A percentile compares a stretch with the other conserved stretches of the same genome.
Evolutionary conservation across 164 flowering plant genomes (phyloP).

Genomic region (Tinospora cordifolia): DNA sequence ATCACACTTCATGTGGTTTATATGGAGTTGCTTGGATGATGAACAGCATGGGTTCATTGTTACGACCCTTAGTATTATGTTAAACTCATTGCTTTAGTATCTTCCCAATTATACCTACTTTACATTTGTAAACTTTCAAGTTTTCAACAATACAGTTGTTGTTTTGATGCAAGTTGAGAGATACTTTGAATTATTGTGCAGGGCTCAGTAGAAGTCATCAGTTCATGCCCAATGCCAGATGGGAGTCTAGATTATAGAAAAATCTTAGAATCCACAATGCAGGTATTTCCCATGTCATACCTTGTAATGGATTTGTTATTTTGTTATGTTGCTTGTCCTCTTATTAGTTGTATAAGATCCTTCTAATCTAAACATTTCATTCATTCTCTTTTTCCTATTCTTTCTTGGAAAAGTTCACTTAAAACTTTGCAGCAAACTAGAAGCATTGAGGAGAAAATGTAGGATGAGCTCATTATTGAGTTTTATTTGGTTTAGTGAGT

Average conservation of each 20-base stretch:
- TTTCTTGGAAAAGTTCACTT: too few relatives aligned
- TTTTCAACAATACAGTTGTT: neutral
- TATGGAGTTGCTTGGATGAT: neutral
- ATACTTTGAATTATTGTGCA: constrained; percentile 24
- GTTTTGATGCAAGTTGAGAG: neutral
- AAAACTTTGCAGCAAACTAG: too few relatives aligned
- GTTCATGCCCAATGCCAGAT: constrained; percentile 55
- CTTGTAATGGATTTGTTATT: neutral
- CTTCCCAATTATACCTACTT: neutral
- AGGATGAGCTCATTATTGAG: neutral
- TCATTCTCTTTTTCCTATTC: neutral
- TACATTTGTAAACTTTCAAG: too few relatives aligned
- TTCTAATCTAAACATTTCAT: neutral
- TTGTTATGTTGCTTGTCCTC: neutral
- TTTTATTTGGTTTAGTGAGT: too few relatives aligned
- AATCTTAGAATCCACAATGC: constrained; percentile 35
- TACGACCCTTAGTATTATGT: neutral
- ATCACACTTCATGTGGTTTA: neutral
- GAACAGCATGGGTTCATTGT: neutral
- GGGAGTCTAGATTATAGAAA: constrained; percentile 49
- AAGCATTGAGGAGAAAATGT: too few relatives aligned
- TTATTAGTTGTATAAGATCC: neutral
- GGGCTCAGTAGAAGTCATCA: constrained; percentile 36
- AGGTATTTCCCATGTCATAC: constrained; percentile 30
- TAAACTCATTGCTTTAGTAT: neutral